Evolutionary conservation across 495 filamentous ascomycete species (phyloP), one percentile per base, ranked within the genome.

Genomic region (Neurospora sp.): DNA sequence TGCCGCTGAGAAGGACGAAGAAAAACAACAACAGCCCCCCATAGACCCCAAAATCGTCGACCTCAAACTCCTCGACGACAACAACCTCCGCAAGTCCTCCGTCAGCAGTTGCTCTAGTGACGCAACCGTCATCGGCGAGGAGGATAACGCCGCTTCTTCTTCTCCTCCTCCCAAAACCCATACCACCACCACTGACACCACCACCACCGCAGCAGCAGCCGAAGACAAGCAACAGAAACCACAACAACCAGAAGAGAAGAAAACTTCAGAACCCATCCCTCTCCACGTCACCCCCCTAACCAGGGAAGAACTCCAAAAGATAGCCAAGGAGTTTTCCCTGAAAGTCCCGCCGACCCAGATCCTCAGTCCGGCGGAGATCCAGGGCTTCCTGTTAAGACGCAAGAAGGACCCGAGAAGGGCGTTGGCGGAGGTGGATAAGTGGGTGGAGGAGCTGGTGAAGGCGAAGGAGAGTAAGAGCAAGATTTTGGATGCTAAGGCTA

Each of bases 321-420:
- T 89, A 20, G 85, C 87, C 0, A 40, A 41, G 9, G 71, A 80
- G 27, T 89, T 90, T 72, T 79, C 84, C 14, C 73, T 76, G 2
- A 80, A 80, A 69, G 84, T 90, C 68, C 87, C 88, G 9, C 74
- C 77, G 8, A 79, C 79, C 53, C 76, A 80, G 69, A 87, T 93
- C 39, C 71, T 76, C 76, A 88, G 87, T 8, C 91, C 91, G 0
- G 91, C 91, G 4, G 89, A 93, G 77, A 87, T 94, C 65, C 91
- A 93, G 78, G 90, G 89, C 3, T 92, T 88, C 77, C 77, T 93
- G 37, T 79, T 93, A 20, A 89, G 87, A 75, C 81, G 89, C 68
- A 91, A 91, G 79, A 89, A 88, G 76, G 82, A 84, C 45, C 90
- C 91, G 18, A 79, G 82, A 41, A 81, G 81, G 69, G 90, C 91